These are phyloP conservation scores for Olyra latifolia DNA, from an alignment of 176 grass and related monocot species.

Conservation along the genomic window DNA sequence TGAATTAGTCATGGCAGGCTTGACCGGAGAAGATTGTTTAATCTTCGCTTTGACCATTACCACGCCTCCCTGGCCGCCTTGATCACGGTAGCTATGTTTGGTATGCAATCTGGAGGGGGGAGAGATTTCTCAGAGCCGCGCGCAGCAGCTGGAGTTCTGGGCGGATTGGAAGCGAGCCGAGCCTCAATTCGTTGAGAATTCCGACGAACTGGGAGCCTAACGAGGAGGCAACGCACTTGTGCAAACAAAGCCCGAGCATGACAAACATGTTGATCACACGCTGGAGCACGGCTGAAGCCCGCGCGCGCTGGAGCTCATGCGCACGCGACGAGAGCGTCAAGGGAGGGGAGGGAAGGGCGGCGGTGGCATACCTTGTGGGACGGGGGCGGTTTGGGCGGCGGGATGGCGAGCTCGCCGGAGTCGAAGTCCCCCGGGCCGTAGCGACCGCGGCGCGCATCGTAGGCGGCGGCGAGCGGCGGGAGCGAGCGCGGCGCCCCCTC, in stretches of 20 bases:
- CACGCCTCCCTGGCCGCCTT: not conserved
- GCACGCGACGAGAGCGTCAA: not conserved
- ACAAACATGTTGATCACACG: not conserved
- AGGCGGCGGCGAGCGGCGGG: constrained; percentile 25
- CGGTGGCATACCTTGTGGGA: constrained; percentile 44
- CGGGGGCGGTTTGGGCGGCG: constrained; percentile 44
- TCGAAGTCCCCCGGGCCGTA: constrained; percentile 44
- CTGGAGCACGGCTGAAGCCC: not conserved
- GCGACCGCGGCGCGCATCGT: constrained; percentile 31
- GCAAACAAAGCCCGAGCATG: not conserved
- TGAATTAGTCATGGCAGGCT: not conserved
- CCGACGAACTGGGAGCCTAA: not conserved
- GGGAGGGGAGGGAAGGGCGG: not conserved
- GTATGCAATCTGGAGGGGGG: not conserved
- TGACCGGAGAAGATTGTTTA: not conserved
- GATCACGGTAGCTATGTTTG: not conserved
- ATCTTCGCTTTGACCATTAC: not conserved
- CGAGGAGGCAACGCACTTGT: not conserved
- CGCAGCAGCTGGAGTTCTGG: not conserved
- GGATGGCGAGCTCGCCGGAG: constrained; percentile 66
- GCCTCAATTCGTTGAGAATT: not conserved
- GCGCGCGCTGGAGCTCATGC: not conserved
- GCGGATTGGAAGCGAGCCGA: not conserved
- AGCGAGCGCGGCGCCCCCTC: not conserved
- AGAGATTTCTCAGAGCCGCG: not conserved